Percentiles rank a stretch among this genome's conserved stretches.
These are phyloP conservation scores for Butyriboletus loyo DNA, from an alignment of 768 basidiomycete species.

Conservation along the genomic window DNA sequence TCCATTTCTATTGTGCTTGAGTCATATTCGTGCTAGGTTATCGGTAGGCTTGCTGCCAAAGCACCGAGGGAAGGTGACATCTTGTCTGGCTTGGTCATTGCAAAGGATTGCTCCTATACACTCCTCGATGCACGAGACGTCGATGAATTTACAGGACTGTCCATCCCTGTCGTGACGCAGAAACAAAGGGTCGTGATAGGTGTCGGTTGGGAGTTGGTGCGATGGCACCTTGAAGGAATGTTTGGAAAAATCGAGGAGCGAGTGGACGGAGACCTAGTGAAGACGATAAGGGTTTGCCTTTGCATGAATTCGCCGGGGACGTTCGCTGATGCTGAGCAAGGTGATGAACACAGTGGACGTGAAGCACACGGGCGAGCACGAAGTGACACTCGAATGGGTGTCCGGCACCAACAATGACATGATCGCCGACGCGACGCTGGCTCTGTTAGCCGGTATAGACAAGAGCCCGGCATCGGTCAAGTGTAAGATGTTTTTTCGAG, in stretches of 20 bases:
- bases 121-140: slow-evolving; percentile 88
- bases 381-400: slow-evolving; percentile 88
- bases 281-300: slow-evolving; percentile 61
- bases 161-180: slow-evolving; percentile 80
- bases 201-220: slow-evolving; percentile 87
- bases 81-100: slow-evolving; percentile 81
- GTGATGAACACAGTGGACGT: slow-evolving; percentile 88
- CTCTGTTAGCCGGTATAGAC: slow-evolving; percentile 85
- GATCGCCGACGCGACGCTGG: slow-evolving; percentile 93
- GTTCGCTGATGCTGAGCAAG: slow-evolving; percentile 37
- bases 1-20: not conserved
- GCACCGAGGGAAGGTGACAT: slow-evolving; percentile 65
- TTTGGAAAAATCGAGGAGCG: slow-evolving; percentile 77
- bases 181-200: slow-evolving; percentile 76
- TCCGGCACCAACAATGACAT: slow-evolving; percentile 93
- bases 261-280: slow-evolving; percentile 55
- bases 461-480: slow-evolving; percentile 94
- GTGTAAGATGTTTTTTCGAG: slow-evolving; percentile 32
- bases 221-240: slow-evolving; percentile 97
- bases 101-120: slow-evolving; percentile 93
- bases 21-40: slow-evolving; percentile 52
- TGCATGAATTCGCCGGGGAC: not conserved
- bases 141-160: slow-evolving; percentile 82
- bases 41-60: slow-evolving; percentile 80
- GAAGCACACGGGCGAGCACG: slow-evolving; percentile 68